These are phyloP conservation scores for Maudiozyma pseudohumilis DNA, from an alignment of 805 yeast species.

Conservation along the genomic window DNA sequence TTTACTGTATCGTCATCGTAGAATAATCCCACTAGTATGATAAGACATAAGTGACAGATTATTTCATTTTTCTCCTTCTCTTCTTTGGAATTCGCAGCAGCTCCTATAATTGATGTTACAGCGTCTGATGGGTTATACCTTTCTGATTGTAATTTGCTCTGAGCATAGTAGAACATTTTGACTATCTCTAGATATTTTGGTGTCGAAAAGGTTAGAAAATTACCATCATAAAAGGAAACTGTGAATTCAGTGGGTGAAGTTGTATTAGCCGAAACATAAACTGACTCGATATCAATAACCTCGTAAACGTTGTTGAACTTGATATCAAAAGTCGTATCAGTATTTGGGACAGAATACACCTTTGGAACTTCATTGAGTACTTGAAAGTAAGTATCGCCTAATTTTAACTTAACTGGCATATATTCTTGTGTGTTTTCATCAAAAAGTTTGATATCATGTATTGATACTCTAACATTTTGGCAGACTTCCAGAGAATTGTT, in stretches of 20 bases:
- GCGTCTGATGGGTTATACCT: slow-evolving; percentile 11
- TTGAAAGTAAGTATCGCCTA: slow-evolving; percentile 60
- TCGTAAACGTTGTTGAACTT: slow-evolving; percentile 34
- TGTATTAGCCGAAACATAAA: slow-evolving; percentile 32
- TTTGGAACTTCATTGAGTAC: slow-evolving; percentile 36
- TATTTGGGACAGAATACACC: slow-evolving; percentile 25
- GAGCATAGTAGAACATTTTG: slow-evolving; percentile 54
- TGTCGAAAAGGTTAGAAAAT: slow-evolving; percentile 33
- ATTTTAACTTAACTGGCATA: slow-evolving; percentile 47
- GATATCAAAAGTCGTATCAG: slow-evolving; percentile 25
- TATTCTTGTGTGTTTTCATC: slow-evolving; percentile 38
- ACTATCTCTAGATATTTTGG: slow-evolving; percentile 50
- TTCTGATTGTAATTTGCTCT: slow-evolving; percentile 38
- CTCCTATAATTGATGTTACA: slow-evolving; percentile 1
- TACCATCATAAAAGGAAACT: slow-evolving; percentile 29
- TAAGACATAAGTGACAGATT: slow-evolving; percentile 51
- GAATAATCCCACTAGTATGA: slow-evolving; percentile 56
- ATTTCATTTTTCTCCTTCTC: slow-evolving; percentile 28
- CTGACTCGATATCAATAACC: slow-evolving; percentile 32
- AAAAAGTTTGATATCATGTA: slow-evolving; percentile 42
- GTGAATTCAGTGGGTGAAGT: slow-evolving; percentile 42
- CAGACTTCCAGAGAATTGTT: slow-evolving; percentile 31
- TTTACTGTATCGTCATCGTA: slow-evolving; percentile 48
- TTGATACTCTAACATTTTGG: slow-evolving; percentile 39
- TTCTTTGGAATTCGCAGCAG: slow-evolving; percentile 8